Base-by-base conservation (phyloP, 192 early-diverging fungal genomes). In the Piromyces finnis region DNA sequence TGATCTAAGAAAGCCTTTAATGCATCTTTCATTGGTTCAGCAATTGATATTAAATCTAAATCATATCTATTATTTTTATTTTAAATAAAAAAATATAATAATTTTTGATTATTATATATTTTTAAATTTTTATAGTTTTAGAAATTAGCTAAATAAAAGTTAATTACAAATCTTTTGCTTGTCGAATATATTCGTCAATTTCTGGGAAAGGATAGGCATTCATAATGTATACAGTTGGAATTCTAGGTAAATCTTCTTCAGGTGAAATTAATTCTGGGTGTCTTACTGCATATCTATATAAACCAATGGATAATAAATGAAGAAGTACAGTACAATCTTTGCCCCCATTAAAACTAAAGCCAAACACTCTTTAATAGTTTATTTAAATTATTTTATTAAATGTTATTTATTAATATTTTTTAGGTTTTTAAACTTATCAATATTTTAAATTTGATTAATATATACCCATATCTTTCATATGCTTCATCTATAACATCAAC, bases 281-380 rank as follows among this genome's bases (percentile, higher is more conserved):
- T 84, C 78, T 30, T 81, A 39, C 77, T 29, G 29, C 78, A 30
- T 81, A 81, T 77, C 85, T 85, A 82, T 86, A 83, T 30, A 93
- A 84, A 3, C 92, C 95, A 26, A 92, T 92, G 11, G 88, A 85
- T 29, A 93, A 88, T 30, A 97, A 82, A 82, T 95, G 93, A 68
- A 98, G 86, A 68, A 98, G 85, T 16, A 96, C 94, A 3, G 96
- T 97, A 85, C 97, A 97, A 84, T 98, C 97, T 84, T 98, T 98
- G 26, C 97, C 97, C 14, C 97, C 97, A 83, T 98, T 98, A 82
- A 97, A 98, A 78, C 92, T 93, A 59, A 98, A 85, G 11, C 92
- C 90, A 16, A 97, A 78, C 12, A 86, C 85, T 0, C 88, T 84
- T 82, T 95, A 87, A 12, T 79, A 78, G 30, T 13, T 22, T 30